Evolutionary conservation across 805 yeast genomes (phyloP), one percentile per base, ranked within the genome.

Genomic region (Candida orba): DNA sequence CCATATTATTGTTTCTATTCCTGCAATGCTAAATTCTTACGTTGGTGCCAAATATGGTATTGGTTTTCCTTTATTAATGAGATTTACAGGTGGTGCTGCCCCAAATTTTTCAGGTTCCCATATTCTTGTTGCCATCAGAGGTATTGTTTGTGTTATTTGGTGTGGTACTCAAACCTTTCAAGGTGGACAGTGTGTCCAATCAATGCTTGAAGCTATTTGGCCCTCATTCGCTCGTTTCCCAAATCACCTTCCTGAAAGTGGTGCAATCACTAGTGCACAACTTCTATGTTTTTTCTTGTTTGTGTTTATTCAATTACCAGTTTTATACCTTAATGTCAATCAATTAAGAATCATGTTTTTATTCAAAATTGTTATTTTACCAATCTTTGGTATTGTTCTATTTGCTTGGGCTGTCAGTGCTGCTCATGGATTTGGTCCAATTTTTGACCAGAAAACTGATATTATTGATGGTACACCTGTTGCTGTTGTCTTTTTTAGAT

Each of bases 151-250:
- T 57, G 41, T 57, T 50, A 35, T 59, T 31, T 85, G 95, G 93
- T 83, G 79, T 54, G 80, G 87, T 41, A 85, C 82, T 17, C 91
- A 84, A 56, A 68, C 81, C 14, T 76, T 81, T 62, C 74, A 84
- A 41, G 85, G 88, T 40, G 93, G 89, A 15, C 78, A 81, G 50
- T 80, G 88, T 67, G 75, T 85, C 20, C 71, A 76, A 51, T 67
- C 81, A 33, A 81, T 84, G 86, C 66, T 85, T 42, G 62, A 73
- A 43, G 69, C 89, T 3, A 75, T 84, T 37, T 85, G 58, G 54
- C 56, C 58, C 75, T 68, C 82, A 69, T 41, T 62, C 40, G 50
- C 57, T 1, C 52, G 56, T 36, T 60, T 64, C 56, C 60, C 62
- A 12, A 73, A 84, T 36, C 50, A 40, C 20, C 24, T 52, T 5